Conservation (phyloP, 371 early-diverging fungal genomes). For the Capillidium rhysosporum region DNA sequence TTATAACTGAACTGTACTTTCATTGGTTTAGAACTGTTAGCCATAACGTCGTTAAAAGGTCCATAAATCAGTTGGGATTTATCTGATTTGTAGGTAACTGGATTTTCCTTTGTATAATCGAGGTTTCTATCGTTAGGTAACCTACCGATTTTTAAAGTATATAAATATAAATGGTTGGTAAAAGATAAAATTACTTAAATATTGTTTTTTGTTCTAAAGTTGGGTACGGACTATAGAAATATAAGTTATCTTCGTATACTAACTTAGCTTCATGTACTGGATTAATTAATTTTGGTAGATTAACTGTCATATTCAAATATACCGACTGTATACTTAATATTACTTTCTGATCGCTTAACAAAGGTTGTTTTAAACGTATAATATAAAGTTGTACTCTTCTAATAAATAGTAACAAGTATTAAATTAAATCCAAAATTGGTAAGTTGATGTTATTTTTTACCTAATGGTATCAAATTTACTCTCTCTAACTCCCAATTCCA, state of each 20-base stretch:
- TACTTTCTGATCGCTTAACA: background rate
- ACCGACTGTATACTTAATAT: background rate
- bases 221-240: slow-evolving; percentile 22
- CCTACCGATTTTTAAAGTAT: background rate
- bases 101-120: too few species aligned
- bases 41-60: slow-evolving; percentile 28
- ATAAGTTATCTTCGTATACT: slow-evolving; percentile 1
- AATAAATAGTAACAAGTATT: too few species aligned
- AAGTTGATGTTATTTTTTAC: too few species aligned
- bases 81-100: background rate
- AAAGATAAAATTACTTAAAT: slow-evolving; percentile 30
- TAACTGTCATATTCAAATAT: background rate
- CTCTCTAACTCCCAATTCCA: too few species aligned
- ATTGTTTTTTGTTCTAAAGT: slow-evolving; percentile 58
- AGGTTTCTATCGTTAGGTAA: background rate
- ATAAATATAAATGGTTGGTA: too few species aligned
- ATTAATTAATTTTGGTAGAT: background rate
- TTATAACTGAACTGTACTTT: slow-evolving; percentile 48
- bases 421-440: too few species aligned
- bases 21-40: slow-evolving; percentile 18
- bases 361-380: background rate
- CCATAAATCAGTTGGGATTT: slow-evolving; percentile 45
- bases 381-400: background rate
- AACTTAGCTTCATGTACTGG: background rate
- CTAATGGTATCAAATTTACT: too few species aligned